Evolutionary conservation across 805 yeast genomes (phyloP).

Genomic region (Zygoascus tannicola): DNA sequence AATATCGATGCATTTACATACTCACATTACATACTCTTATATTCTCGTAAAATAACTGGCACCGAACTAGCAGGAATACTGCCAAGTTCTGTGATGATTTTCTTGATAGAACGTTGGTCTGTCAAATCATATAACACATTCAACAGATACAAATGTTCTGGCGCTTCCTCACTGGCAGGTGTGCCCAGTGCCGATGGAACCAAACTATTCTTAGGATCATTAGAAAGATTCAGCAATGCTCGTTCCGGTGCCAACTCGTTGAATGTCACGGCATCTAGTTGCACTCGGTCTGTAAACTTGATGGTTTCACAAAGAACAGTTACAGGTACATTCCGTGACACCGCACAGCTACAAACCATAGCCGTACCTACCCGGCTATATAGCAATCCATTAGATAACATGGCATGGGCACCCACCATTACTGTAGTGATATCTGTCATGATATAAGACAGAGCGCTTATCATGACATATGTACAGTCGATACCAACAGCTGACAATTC

Average conservation of each 20-base stretch:
- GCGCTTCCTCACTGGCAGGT: slow-evolving; percentile 18
- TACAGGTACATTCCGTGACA: slow-evolving; percentile 83
- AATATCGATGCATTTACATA: neutral
- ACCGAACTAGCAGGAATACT: slow-evolving; percentile 97
- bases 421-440: slow-evolving; percentile 84
- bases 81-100: slow-evolving; percentile 92
- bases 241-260: slow-evolving; percentile 55
- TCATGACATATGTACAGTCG: slow-evolving; percentile 66
- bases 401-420: slow-evolving; percentile 93
- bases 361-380: slow-evolving; percentile 95
- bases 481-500: slow-evolving; percentile 55
- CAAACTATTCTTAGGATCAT: slow-evolving; percentile 17
- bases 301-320: slow-evolving; percentile 91
- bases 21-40: slow-evolving; percentile 36
- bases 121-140: slow-evolving; percentile 90
- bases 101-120: slow-evolving; percentile 87
- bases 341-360: slow-evolving; percentile 82
- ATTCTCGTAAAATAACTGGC: slow-evolving; percentile 92
- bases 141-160: slow-evolving; percentile 49
- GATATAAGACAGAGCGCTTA: slow-evolving; percentile 70
- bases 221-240: slow-evolving; percentile 25
- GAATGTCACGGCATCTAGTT: slow-evolving; percentile 87
- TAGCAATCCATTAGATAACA: slow-evolving; percentile 88
- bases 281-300: slow-evolving; percentile 91
- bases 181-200: slow-evolving; percentile 13